phyloP scores from a whole-genome alignment of 1,284 basidiomycete genomes.

The Clitocybe nebularis region DNA sequence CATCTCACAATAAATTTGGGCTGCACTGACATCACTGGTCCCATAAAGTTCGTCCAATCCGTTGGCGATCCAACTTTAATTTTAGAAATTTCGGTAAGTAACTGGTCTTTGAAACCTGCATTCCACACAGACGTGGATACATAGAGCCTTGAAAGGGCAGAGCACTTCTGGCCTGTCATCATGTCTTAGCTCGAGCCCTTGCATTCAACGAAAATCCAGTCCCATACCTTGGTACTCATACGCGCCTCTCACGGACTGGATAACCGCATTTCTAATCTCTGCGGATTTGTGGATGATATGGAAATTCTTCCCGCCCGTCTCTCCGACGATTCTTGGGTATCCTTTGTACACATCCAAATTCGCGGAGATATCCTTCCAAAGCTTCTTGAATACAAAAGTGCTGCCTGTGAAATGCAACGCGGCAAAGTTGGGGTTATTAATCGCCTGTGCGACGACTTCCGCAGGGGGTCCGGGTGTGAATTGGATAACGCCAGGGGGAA shows the following conservation, averaged over 20 bases:
- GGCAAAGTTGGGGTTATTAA: constrained; percentile 79
- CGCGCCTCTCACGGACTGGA: constrained; percentile 85
- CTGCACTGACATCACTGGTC: constrained; percentile 90
- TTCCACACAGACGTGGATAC: constrained; percentile 88
- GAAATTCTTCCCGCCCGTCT: constrained; percentile 99
- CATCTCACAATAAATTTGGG: too few relatives aligned
- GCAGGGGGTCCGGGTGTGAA: constrained; percentile 89
- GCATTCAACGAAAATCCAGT: neutral
- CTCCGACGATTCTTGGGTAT: constrained; percentile 95
- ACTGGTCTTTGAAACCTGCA: constrained; percentile 79
- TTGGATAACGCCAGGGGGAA: constrained; percentile 94
- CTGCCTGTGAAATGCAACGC: constrained; percentile 97
- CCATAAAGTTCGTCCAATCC: constrained; percentile 88
- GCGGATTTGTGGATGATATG: constrained; percentile 90
- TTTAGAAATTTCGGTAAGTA: constrained; percentile 73
- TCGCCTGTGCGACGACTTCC: constrained; percentile 78
- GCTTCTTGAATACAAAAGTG: constrained; percentile 88
- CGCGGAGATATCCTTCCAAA: constrained; percentile 93
- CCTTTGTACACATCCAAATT: constrained; percentile 85
- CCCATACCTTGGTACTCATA: constrained; percentile 92
- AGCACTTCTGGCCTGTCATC: constrained; percentile 86
- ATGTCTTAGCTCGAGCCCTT: neutral
- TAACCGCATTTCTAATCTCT: constrained; percentile 82
- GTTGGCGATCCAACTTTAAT: constrained; percentile 82
- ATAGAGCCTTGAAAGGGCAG: constrained; percentile 89